Base-by-base conservation (phyloP, 768 basidiomycete genomes). In the Ramaria rubella region DNA sequence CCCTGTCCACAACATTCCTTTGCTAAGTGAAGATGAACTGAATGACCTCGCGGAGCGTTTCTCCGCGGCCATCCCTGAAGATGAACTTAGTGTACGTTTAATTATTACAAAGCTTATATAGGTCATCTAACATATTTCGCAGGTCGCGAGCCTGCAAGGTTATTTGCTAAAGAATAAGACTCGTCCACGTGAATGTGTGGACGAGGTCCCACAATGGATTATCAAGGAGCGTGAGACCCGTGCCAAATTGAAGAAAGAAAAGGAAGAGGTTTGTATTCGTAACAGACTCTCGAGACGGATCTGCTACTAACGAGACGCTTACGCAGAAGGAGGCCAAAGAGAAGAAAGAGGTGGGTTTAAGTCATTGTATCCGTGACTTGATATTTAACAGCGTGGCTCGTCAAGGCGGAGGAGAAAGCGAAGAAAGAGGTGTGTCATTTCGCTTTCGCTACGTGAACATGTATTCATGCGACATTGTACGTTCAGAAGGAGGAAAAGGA, bases 111-210 rank as follows among this genome's bases (percentile, higher is more conserved):
- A 2, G 40, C 9, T n/a, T 2, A 42, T n/a, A 14, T 42, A 12
- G 7, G 23, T 44, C 44, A 21, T 54, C 4, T 27, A 30, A n/a
- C 34, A n/a, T 8, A 21, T 45, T 31, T 11, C 11, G 30, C 64
- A 90, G 88, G 88, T 92, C 57, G 90, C 90, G 26, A 76, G 80
- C 48, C 77, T 92, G 61, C 90, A 92, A 74, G 90, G 90, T 2
- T 92, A 92, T 68, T 77, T 93, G 36, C 75, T 91, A 57, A 88
- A 87, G 78, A 92, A 92, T 70, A 91, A 93, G 78, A 85, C 90
- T 12, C 83, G 90, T n/a, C 90, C 90, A 38, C 78, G 80, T 58
- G 87, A 92, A 69, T 88, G 85, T 60, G 90, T 93, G 8, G 84
- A 85, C 5, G 90, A 91, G 67, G 86, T 87, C 24, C 75, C 69